These are phyloP conservation scores for Clitoria ternatea DNA, from an alignment of 306 rosid genomes.

Conservation along the genomic window DNA sequence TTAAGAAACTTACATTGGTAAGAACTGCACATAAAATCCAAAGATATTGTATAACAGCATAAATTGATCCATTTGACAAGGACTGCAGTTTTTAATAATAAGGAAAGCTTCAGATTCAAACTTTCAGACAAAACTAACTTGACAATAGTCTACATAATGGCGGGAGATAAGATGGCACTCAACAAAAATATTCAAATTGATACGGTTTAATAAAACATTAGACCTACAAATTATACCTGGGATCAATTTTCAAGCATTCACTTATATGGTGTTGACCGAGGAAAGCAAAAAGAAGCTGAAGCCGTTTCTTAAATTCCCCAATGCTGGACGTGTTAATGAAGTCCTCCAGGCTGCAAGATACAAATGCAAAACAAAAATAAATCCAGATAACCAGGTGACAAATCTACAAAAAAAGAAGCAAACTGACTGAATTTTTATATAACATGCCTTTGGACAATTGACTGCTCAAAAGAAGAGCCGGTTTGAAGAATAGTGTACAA, in stretches of 20 bases:
- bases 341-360: conserved; percentile 72
- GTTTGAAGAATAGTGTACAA: conserved; percentile 58
- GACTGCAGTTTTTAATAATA: conserved; percentile 40
- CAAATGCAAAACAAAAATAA: neutral
- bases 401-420: neutral
- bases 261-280: conserved; percentile 65
- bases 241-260: conserved; percentile 34
- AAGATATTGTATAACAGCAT: conserved; percentile 63
- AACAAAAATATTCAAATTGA: no score
- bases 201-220: no score
- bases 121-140: neutral
- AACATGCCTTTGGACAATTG: conserved; percentile 54
- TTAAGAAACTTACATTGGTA: conserved; percentile 64
- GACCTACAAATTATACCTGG: conserved; percentile 43
- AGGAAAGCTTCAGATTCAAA: neutral
- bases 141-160: neutral
- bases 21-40: conserved; percentile 83
- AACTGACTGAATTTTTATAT: neutral
- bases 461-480: conserved; percentile 31
- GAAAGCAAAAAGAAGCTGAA: conserved; percentile 88
- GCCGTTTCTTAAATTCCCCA: conserved; percentile 84
- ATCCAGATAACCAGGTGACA: neutral
- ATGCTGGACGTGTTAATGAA: conserved; percentile 79
- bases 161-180: no score
- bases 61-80: conserved; percentile 33